Evolutionary conservation across 2,329 filamentous ascomycete species (phyloP), one percentile per base, ranked within the genome.

Genomic region (Fusarium sacchari): DNA sequence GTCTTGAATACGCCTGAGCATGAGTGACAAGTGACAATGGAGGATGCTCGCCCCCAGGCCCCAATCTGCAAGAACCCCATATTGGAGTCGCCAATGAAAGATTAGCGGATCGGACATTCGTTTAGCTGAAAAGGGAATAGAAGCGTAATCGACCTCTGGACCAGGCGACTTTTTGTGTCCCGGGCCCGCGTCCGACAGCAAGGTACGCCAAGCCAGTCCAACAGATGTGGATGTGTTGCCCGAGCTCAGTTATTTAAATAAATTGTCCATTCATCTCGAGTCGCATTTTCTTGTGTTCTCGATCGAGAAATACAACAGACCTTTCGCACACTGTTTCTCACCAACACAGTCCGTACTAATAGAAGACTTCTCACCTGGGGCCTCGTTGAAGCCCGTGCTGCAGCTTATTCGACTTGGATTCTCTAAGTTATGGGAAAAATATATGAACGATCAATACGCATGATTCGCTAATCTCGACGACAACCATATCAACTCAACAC

Each of bases 131-230:
- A 53, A 63, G 64, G 43, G 36, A 49, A 46, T 39, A 22, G 44
- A 64, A 47, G 55, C 60, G 60, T 63, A 46, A 47, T 40, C 26
- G 34, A 59, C 32, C 32, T 36, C 49, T 22, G 47, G 47, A 34
- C 30, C 17, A 34, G 46, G 46, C 28, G 26, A 28, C 26, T 47
- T 75, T 77, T 74, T 77, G 65, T 72, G 49, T 69, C 55, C 76
- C 76, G 76, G 74, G 3, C 43, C 43, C 17, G 40, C 72, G 74
- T 56, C 70, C 73, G 73, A 73, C 63, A 61, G 24, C 63, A 67
- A 68, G 65, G 62, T 76, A 62, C 52, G 49, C 56, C 69, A 64
- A 63, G 24, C 49, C 28, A 63, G 64, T 68, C 47, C 63, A 47
- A 71, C 63, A 46, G n/a, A 36, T 59, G 47, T 34, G 40, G 46